phyloP scores from a whole-genome alignment of 2,329 filamentous ascomycete species.

The Chaetomiaceae sp. region DNA sequence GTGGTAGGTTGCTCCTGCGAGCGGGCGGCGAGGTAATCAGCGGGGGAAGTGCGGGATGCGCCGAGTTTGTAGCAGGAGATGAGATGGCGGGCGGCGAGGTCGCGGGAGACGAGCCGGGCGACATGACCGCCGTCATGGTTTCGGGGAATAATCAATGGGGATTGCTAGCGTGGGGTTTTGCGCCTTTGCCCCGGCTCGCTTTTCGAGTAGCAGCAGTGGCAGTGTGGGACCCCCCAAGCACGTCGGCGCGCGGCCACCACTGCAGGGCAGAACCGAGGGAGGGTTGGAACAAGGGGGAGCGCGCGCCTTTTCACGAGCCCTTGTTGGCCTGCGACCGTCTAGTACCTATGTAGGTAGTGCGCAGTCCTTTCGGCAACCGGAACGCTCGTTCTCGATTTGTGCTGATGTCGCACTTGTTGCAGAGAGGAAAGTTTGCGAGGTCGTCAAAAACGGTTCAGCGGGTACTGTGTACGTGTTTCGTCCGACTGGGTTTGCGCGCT shows the following conservation, averaged over 20 bases:
- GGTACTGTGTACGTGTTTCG: constrained; percentile 7
- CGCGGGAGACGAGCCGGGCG: constrained; percentile 51
- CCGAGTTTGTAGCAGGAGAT: constrained; percentile 44
- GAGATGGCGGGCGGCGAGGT: constrained; percentile 49
- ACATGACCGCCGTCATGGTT: constrained; percentile 52
- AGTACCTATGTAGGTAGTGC: not conserved
- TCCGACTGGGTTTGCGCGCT: constrained; percentile 5
- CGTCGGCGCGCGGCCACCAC: constrained; percentile 9
- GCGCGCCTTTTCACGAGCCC: not conserved
- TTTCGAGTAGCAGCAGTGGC: not conserved
- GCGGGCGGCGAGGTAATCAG: constrained; percentile 54
- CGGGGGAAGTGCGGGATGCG: constrained; percentile 52
- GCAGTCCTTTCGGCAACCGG: not conserved
- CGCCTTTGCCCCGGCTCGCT: constrained; percentile 18
- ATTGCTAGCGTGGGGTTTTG: constrained; percentile 19
- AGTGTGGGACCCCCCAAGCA: constrained; percentile 18
- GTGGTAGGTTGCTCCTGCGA: constrained; percentile 57
- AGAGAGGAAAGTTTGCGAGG: not conserved
- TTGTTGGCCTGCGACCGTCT: not conserved
- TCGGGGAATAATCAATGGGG: constrained; percentile 27
- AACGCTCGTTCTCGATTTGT: not conserved
- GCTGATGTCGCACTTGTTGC: not conserved
- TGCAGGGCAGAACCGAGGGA: constrained; percentile 12
- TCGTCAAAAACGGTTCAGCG: not conserved
- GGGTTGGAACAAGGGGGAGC: constrained; percentile 7